Evolutionary conservation across 1,284 basidiomycete genomes (phyloP).

Genomic region (Clitocybe nebularis): DNA sequence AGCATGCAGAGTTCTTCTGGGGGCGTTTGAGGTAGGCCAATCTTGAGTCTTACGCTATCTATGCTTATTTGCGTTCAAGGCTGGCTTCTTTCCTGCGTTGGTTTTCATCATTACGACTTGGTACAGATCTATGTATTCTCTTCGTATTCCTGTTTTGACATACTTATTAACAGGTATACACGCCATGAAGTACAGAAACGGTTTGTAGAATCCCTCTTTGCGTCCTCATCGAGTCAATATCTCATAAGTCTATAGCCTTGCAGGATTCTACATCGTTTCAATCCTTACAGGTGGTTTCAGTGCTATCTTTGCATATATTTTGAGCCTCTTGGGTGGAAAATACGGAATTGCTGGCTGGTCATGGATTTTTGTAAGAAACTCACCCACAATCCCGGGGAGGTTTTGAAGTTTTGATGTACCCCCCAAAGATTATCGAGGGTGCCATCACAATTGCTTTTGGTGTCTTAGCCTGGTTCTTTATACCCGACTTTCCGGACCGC

Average conservation of each 20-base stretch:
- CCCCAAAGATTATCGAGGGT: constrained; percentile 40
- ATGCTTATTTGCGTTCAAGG: constrained; percentile 22
- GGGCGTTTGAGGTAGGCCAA: constrained; percentile 36
- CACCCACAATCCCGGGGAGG: not conserved
- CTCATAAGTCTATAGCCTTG: constrained; percentile 27
- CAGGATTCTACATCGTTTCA: constrained; percentile 39
- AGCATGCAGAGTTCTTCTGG: constrained; percentile 37
- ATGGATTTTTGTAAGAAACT: constrained; percentile 42
- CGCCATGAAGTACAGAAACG: constrained; percentile 44
- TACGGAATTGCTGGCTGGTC: constrained; percentile 39
- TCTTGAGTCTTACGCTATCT: not conserved
- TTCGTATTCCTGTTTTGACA: not conserved
- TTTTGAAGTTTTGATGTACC: not conserved
- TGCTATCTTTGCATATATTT: constrained; percentile 38
- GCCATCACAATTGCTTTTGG: constrained; percentile 39
- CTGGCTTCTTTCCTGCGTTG: constrained; percentile 43
- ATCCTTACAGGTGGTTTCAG: constrained; percentile 39
- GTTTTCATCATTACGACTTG: constrained; percentile 45
- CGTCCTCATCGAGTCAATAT: constrained; percentile 1
- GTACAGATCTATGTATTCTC: constrained; percentile 20
- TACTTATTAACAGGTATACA: constrained; percentile 33
- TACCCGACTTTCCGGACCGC: constrained; percentile 42
- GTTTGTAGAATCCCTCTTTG: constrained; percentile 18
- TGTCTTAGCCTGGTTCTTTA: constrained; percentile 34
- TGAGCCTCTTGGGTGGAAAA: constrained; percentile 36